These are phyloP conservation scores for Fusarium pseudoanthophilum DNA, from an alignment of 2,329 filamentous ascomycete genomes.

Conservation along the genomic window DNA sequence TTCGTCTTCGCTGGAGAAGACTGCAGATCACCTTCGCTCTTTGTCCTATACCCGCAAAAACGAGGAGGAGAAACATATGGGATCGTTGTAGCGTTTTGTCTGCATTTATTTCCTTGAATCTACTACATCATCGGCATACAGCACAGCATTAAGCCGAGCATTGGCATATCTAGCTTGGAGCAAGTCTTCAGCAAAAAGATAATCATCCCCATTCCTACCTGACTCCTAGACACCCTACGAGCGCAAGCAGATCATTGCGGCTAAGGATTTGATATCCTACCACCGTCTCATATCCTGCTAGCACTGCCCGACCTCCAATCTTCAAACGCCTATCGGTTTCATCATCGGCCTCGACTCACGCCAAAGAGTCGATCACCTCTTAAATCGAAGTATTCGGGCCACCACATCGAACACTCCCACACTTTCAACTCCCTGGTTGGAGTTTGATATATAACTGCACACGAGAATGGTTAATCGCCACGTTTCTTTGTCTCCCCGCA, in stretches of 20 bases:
- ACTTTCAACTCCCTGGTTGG: slow-evolving; percentile 38
- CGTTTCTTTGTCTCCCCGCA: slow-evolving; percentile 51
- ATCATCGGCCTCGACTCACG: slow-evolving; percentile 14
- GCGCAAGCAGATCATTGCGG: slow-evolving; percentile 24
- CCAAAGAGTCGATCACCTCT: slow-evolving; percentile 24
- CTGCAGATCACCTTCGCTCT: slow-evolving; percentile 40
- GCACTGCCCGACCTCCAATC: slow-evolving; percentile 16
- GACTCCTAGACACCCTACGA: slow-evolving; percentile 7
- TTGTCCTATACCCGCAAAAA: slow-evolving; percentile 19
- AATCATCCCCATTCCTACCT: slow-evolving; percentile 18
- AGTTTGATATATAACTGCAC: slow-evolving; percentile 28
- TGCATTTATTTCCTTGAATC: slow-evolving; percentile 37
- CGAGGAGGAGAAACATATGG: slow-evolving; percentile 14
- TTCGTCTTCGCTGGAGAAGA: slow-evolving; percentile 36
- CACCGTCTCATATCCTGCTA: slow-evolving; percentile 30
- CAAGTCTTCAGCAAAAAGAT: slow-evolving; percentile 38
- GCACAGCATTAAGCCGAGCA: slow-evolving; percentile 32
- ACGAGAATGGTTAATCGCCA: slow-evolving; percentile 44
- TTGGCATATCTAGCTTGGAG: slow-evolving; percentile 38
- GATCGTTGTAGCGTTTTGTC: slow-evolving; percentile 25
- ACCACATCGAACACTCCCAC: slow-evolving; percentile 14
- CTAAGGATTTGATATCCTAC: slow-evolving; percentile 44
- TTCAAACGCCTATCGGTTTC: slow-evolving; percentile 38
- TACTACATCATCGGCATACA: slow-evolving; percentile 31
- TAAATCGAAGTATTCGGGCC: slow-evolving; percentile 22